Percentiles rank a stretch among this genome's conserved stretches.
These are phyloP conservation scores for Nakazawaea ambrosiae DNA, from an alignment of 805 yeast genomes.

Conservation along the genomic window DNA sequence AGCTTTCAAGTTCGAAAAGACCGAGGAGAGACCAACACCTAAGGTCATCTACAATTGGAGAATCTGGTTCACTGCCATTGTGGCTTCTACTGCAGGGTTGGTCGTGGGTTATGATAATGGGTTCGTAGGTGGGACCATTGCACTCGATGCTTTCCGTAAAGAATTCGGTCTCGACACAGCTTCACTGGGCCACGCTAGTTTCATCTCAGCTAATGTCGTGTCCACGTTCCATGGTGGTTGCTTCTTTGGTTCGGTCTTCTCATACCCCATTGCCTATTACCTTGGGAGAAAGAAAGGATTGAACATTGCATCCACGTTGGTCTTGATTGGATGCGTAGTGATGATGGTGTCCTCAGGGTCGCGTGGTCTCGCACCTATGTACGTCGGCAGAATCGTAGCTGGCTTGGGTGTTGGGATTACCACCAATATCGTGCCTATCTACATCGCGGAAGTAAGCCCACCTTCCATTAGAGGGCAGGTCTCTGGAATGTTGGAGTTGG, in stretches of 20 bases:
- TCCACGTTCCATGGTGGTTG: slow-evolving; percentile 48
- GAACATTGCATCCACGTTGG: slow-evolving; percentile 30
- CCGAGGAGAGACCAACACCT: slow-evolving; percentile 25
- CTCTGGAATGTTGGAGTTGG: slow-evolving; percentile 39
- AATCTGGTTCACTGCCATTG: slow-evolving; percentile 33
- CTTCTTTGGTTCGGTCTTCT: slow-evolving; percentile 37
- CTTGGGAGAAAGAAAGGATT: slow-evolving; percentile 34
- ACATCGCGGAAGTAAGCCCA: slow-evolving; percentile 37
- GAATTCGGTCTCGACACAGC: slow-evolving; percentile 36
- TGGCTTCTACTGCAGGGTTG: slow-evolving; percentile 42
- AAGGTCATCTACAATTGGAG: slow-evolving; percentile 37
- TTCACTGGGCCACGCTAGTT: slow-evolving; percentile 19
- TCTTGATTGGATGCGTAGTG: slow-evolving; percentile 37
- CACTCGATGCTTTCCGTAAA: slow-evolving; percentile 33
- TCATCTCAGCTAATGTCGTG: slow-evolving; percentile 33
- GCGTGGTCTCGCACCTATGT: slow-evolving; percentile 37
- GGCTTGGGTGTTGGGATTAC: slow-evolving; percentile 50
- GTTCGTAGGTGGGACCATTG: slow-evolving; percentile 48
- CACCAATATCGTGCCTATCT: slow-evolving; percentile 42
- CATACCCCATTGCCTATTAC: slow-evolving; percentile 43
- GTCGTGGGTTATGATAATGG: slow-evolving; percentile 52
- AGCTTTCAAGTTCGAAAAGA: slow-evolving; percentile 4
- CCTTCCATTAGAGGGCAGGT: slow-evolving; percentile 38
- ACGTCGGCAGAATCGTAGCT: slow-evolving; percentile 44
- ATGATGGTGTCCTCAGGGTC: slow-evolving; percentile 25